These are phyloP conservation scores for Aureobasidium sp. DNA, from an alignment of 2,329 filamentous ascomycete genomes.

Conservation along the genomic window DNA sequence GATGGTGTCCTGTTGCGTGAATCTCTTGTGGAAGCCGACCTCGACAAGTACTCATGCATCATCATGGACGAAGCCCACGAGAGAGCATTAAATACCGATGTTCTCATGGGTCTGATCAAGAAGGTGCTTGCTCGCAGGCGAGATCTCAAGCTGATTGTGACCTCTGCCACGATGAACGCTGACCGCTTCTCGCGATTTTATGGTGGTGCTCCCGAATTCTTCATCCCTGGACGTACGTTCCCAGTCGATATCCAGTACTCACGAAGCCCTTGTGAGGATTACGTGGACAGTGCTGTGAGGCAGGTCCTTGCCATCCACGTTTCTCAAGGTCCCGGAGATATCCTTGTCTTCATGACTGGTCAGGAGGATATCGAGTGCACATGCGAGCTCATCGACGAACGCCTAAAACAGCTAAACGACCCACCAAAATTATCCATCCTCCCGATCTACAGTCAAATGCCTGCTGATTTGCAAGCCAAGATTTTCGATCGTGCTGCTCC, in stretches of 20 bases:
- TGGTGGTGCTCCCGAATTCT: slow-evolving; percentile 90
- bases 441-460: slow-evolving; percentile 99
- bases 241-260: slow-evolving; percentile 96
- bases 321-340: slow-evolving; percentile 86
- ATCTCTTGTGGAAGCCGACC: slow-evolving; percentile 82
- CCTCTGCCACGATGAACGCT: slow-evolving; percentile 97
- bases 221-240: slow-evolving; percentile 92
- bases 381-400: slow-evolving; percentile 84
- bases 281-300: slow-evolving; percentile 93
- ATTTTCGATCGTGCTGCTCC: slow-evolving; percentile 90
- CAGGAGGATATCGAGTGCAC: slow-evolving; percentile 98
- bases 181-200: slow-evolving; percentile 95
- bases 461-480: slow-evolving; percentile 91
- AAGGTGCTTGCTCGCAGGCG: slow-evolving; percentile 85
- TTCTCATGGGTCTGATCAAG: slow-evolving; percentile 95
- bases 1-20: slow-evolving; percentile 92
- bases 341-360: slow-evolving; percentile 98
- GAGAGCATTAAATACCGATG: slow-evolving; percentile 90
- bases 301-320: slow-evolving; percentile 95
- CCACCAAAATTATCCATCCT: slow-evolving; percentile 90
- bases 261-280: slow-evolving; percentile 90
- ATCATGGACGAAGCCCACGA: slow-evolving; percentile 99
- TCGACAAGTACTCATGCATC: slow-evolving; percentile 94
- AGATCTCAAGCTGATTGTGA: slow-evolving; percentile 94
- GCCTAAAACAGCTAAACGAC: slow-evolving; percentile 82